A percentile compares a stretch with the other conserved stretches of the same genome.
phyloP scores from a whole-genome alignment of 768 basidiomycete genomes.

The Kwoniella shandongensis region DNA sequence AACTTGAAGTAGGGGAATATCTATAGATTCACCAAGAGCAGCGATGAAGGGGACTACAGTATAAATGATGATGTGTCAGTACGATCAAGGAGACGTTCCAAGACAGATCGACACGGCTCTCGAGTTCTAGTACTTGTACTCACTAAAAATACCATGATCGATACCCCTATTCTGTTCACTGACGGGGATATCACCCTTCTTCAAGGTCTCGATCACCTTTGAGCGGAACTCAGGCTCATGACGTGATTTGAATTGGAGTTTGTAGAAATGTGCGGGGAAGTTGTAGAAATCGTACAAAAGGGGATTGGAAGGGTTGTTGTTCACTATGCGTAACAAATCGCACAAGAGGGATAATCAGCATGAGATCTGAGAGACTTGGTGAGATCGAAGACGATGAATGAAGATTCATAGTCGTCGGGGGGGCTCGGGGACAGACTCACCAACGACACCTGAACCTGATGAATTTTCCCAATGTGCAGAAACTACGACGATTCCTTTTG shows the following conservation, averaged over 20 bases:
- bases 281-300: conserved; percentile 48
- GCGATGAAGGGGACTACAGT: conserved; percentile 37
- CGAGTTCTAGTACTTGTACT: conserved; percentile 10
- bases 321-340: conserved; percentile 27
- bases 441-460: conserved; percentile 24
- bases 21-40: conserved; percentile 27
- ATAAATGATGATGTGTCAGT: neutral
- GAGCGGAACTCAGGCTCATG: conserved; percentile 8
- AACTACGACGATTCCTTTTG: conserved; percentile 43
- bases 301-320: conserved; percentile 38
- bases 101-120: no score
- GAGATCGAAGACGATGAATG: no score
- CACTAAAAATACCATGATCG: conserved; percentile 50
- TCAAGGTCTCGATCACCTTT: conserved; percentile 24
- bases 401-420: no score
- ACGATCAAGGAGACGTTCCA: no score
- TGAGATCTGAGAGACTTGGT: neutral
- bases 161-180: conserved; percentile 28
- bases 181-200: conserved; percentile 15
- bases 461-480: conserved; percentile 51
- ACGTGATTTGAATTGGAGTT: conserved; percentile 31
- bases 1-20: conserved; percentile 42
- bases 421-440: no score
- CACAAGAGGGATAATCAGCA: neutral
- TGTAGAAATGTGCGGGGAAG: conserved; percentile 46